phyloP scores from a whole-genome alignment of 2,329 filamentous ascomycete genomes.

The Pezicula neosporulosa region DNA sequence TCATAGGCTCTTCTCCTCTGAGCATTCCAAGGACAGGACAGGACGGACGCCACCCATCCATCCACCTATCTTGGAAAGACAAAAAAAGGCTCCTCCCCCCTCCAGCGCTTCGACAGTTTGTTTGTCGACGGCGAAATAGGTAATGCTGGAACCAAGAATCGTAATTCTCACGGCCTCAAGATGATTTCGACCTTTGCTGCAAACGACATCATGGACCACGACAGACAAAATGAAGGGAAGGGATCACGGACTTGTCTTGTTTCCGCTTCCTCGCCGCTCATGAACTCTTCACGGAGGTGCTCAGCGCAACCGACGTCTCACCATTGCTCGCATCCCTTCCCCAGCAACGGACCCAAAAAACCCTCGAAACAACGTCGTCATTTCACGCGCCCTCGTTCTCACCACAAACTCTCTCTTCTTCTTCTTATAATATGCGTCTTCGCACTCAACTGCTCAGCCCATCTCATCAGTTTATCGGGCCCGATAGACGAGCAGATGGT shows the following conservation, averaged over 20 bases:
- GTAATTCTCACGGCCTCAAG: slow-evolving; percentile 3
- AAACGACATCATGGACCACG: slow-evolving; percentile 1
- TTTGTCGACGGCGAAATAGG: slow-evolving; percentile 15
- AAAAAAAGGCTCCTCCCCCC: background rate
- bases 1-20: too few relatives aligned
- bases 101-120: slow-evolving; percentile 12
- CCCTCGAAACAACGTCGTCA: slow-evolving; percentile 1
- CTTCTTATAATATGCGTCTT: slow-evolving; percentile 20
- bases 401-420: slow-evolving; percentile 8
- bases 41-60: too few relatives aligned
- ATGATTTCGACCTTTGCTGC: slow-evolving; percentile 7
- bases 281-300: slow-evolving; percentile 3
- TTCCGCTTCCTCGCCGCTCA: background rate
- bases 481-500: slow-evolving; percentile 24
- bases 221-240: background rate
- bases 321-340: slow-evolving; percentile 6
- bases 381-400: slow-evolving; percentile 7
- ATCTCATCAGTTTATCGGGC: slow-evolving; percentile 5
- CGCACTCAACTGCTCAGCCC: slow-evolving; percentile 15
- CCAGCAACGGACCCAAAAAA: background rate
- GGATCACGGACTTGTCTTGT: background rate
- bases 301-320: slow-evolving; percentile 16
- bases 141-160: slow-evolving; percentile 27
- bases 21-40: too few relatives aligned
- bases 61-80: slow-evolving; percentile 1